Conservation (phyloP, 805 yeast genomes). For the Lachancea nothofagi region DNA sequence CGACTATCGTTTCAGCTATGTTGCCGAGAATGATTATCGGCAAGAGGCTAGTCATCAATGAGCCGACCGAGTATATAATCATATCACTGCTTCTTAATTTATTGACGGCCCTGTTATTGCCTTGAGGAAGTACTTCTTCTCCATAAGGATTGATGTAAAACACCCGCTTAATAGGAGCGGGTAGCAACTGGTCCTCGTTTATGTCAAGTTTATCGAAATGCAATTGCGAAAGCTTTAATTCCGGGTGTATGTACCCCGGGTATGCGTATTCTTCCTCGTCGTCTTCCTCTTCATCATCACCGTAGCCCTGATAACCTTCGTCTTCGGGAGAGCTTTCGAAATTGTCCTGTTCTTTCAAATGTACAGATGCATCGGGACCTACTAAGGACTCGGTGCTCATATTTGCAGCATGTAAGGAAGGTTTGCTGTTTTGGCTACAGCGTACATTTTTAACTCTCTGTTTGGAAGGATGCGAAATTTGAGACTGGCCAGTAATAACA, state of each 20-base stretch:
- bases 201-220: constrained; percentile 41
- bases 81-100: constrained; percentile 47
- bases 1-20: constrained; percentile 54
- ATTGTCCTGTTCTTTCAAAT: constrained; percentile 20
- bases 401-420: constrained; percentile 8
- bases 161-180: constrained; percentile 66
- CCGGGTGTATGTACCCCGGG: constrained; percentile 53
- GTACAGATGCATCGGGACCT: constrained; percentile 15
- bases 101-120: constrained; percentile 55
- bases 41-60: constrained; percentile 78
- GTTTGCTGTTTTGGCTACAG: constrained; percentile 16
- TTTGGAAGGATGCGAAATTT: constrained; percentile 76
- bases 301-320: constrained; percentile 14
- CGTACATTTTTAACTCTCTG: constrained; percentile 6
- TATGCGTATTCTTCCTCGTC: constrained; percentile 61
- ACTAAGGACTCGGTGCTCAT: constrained; percentile 21
- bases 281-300: constrained; percentile 25
- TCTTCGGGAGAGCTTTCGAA: constrained; percentile 22
- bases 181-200: constrained; percentile 51
- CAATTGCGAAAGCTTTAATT: constrained; percentile 64
- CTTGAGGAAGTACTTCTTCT: constrained; percentile 73
- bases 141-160: constrained; percentile 85
- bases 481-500: constrained; percentile 83
- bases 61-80: constrained; percentile 76
- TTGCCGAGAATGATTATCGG: constrained; percentile 76